Conservation (phyloP, 306 rosid genomes). For the Vigna unguiculata region DNA sequence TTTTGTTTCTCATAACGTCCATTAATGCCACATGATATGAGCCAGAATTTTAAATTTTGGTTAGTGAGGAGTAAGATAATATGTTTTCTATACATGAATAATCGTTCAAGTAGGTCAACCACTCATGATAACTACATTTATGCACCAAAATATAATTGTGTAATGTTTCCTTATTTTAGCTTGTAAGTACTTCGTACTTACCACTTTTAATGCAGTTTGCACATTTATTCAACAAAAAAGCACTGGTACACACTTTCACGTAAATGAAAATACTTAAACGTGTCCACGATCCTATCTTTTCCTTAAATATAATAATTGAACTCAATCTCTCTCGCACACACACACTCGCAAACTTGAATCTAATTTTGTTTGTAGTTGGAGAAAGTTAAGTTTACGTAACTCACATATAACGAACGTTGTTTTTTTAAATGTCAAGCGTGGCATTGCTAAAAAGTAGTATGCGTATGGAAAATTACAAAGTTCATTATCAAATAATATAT, state of each 20-base stretch:
- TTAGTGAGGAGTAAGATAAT: not conserved
- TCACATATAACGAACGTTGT: not conserved
- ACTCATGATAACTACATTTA: not conserved
- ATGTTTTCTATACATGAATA: not conserved
- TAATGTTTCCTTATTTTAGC: not conserved
- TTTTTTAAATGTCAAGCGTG: too few relatives aligned
- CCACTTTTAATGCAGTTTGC: not conserved
- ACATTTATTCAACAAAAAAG: not conserved
- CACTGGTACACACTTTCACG: not conserved
- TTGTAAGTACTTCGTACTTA: not conserved
- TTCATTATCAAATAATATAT: too few relatives aligned
- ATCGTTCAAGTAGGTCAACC: not conserved
- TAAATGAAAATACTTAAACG: not conserved
- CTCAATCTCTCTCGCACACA: not conserved
- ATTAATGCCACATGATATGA: not conserved
- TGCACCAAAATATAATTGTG: not conserved
- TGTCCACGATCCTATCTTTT: too few relatives aligned
- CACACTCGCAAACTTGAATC: not conserved
- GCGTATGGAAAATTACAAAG: too few relatives aligned
- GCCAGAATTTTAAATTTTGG: not conserved
- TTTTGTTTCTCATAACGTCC: not conserved
- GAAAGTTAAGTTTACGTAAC: not conserved
- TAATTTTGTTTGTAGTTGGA: not conserved
- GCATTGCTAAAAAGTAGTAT: too few relatives aligned
- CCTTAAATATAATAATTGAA: not conserved